A percentile compares a stretch with the other conserved stretches of the same genome.
These are phyloP conservation scores for Hypoxylon sp. DNA, from an alignment of 2,329 filamentous ascomycete species.

Conservation along the genomic window DNA sequence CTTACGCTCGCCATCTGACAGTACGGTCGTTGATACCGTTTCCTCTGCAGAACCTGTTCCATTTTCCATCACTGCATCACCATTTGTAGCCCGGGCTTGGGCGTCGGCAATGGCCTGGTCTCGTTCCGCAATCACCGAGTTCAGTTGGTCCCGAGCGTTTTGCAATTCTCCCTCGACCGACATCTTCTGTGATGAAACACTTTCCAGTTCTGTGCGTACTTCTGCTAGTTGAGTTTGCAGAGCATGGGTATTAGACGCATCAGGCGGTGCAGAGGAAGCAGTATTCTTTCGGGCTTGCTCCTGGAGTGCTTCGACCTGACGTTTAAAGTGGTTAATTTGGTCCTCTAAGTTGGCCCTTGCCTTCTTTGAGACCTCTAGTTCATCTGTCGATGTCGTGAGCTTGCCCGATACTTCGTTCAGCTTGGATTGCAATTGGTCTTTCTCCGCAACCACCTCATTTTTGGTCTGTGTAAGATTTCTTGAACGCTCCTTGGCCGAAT, in stretches of 20 bases:
- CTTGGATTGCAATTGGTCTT: conserved; percentile 63
- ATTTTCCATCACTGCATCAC: conserved; percentile 49
- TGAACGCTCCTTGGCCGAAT: conserved; percentile 72
- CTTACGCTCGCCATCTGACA: conserved; percentile 70
- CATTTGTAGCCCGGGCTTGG: conserved; percentile 45
- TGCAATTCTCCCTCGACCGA: conserved; percentile 73
- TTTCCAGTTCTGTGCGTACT: conserved; percentile 71
- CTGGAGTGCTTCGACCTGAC: conserved; percentile 48
- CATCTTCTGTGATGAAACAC: conserved; percentile 74
- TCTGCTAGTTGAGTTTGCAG: conserved; percentile 63
- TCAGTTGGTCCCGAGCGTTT: conserved; percentile 68
- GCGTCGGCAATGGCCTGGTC: conserved; percentile 68
- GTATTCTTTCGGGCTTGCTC: conserved; percentile 52
- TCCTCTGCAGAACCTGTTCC: conserved; percentile 39
- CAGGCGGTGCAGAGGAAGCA: conserved; percentile 51
- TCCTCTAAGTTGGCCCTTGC: conserved; percentile 54
- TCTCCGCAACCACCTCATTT: conserved; percentile 60
- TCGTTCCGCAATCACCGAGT: conserved; percentile 70
- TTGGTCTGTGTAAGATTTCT: conserved; percentile 61
- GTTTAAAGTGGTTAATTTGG: conserved; percentile 59
- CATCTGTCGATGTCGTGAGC: conserved; percentile 57
- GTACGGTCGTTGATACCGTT: conserved; percentile 43
- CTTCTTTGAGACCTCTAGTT: conserved; percentile 65
- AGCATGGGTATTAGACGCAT: conserved; percentile 59
- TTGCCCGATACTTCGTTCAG: conserved; percentile 59